Conservation (phyloP, 208 protist genomes). For the Trypanosoma conorhini region DNA sequence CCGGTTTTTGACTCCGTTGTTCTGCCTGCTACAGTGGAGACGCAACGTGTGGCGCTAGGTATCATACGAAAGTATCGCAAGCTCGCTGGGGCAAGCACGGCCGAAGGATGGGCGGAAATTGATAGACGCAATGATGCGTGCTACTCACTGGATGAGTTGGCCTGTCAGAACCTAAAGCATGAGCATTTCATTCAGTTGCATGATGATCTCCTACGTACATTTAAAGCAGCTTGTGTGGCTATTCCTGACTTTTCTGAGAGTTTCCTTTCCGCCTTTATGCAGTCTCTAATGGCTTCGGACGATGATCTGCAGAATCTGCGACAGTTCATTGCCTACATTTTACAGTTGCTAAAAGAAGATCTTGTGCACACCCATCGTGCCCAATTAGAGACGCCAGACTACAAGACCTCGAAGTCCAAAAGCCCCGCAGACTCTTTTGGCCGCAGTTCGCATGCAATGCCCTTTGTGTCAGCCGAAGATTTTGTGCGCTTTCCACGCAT, state of each 20-base stretch:
- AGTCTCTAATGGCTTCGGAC: slow-evolving; percentile 22
- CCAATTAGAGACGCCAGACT: slow-evolving; percentile 4
- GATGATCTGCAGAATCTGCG: slow-evolving; percentile 14
- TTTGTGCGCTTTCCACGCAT: slow-evolving; percentile 32
- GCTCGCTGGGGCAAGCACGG: slow-evolving; percentile 23
- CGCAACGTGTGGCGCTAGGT: slow-evolving; percentile 19
- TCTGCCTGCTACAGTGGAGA: slow-evolving; percentile 29
- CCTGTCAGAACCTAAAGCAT: slow-evolving; percentile 25
- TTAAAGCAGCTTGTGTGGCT: slow-evolving; percentile 23
- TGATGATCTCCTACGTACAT: slow-evolving; percentile 28
- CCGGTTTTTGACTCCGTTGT: slow-evolving; percentile 31
- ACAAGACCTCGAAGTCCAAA: slow-evolving; percentile 8
- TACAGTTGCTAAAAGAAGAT: slow-evolving; percentile 28
- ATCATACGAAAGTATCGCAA: slow-evolving; percentile 32
- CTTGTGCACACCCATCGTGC: slow-evolving; percentile 26
- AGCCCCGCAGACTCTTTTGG: neutral
- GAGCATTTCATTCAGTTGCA: slow-evolving; percentile 29
- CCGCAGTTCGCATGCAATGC: neutral
- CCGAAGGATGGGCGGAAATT: slow-evolving; percentile 22
- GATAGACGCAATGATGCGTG: slow-evolving; percentile 2
- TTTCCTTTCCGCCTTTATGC: slow-evolving; percentile 25
- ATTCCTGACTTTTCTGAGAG: slow-evolving; percentile 27
- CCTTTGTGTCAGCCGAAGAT: slow-evolving; percentile 17
- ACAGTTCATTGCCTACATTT: slow-evolving; percentile 22
- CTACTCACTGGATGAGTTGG: slow-evolving; percentile 27